These are phyloP conservation scores for Aspergillus hortae DNA, from an alignment of 2,329 filamentous ascomycete species.

Conservation along the genomic window DNA sequence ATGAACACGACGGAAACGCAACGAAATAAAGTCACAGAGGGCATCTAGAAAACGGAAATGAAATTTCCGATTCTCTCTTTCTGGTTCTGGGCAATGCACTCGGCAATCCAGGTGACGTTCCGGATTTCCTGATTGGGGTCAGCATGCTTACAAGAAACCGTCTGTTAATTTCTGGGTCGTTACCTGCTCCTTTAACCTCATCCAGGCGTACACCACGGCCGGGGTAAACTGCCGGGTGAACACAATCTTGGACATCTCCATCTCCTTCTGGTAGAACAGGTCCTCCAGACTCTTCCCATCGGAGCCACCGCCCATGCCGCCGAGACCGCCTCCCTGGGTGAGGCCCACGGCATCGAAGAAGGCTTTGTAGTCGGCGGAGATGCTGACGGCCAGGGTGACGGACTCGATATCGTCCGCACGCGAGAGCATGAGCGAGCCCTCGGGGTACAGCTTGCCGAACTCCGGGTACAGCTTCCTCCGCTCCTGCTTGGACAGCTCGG, in stretches of 20 bases:
- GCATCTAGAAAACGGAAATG: constrained; percentile 84
- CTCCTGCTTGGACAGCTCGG: constrained; percentile 88
- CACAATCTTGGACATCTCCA: constrained; percentile 93
- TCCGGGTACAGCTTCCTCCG: constrained; percentile 93
- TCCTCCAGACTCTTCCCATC: constrained; percentile 92
- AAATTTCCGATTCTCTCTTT: constrained; percentile 99
- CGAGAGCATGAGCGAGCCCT: constrained; percentile 91
- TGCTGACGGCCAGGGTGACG: constrained; percentile 88
- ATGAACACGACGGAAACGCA: constrained; percentile 17
- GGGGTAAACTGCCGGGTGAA: constrained; percentile 97
- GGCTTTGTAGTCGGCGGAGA: constrained; percentile 85
- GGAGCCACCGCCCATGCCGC: constrained; percentile 73
- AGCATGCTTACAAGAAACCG: background rate
- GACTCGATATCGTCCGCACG: constrained; percentile 93
- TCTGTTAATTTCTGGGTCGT: constrained; percentile 27
- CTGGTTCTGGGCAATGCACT: constrained; percentile 99
- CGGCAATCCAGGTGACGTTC: constrained; percentile 99
- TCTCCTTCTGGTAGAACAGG: constrained; percentile 98
- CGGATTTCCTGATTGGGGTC: constrained; percentile 74
- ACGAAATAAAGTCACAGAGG: constrained; percentile 13
- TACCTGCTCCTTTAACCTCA: constrained; percentile 96
- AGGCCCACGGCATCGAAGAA: constrained; percentile 92
- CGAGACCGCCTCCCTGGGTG: constrained; percentile 68
- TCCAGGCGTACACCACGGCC: constrained; percentile 94
- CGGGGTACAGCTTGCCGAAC: constrained; percentile 88